Conservation (phyloP, 1,284 basidiomycete species). For the Pseudozyma sp. region DNA sequence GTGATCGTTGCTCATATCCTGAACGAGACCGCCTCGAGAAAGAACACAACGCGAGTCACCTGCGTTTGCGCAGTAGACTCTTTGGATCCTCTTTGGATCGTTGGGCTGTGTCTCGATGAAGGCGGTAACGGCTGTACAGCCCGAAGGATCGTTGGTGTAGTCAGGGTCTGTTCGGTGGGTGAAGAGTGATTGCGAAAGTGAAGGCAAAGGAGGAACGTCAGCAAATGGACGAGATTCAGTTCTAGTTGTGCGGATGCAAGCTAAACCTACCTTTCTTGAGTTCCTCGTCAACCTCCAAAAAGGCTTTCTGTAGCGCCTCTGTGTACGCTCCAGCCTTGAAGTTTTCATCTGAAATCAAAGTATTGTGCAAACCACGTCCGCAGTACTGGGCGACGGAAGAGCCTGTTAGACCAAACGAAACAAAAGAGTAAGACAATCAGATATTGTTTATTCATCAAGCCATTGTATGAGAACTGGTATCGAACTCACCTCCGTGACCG, state of each 20-base stretch:
- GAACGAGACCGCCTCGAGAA: slow-evolving; percentile 83
- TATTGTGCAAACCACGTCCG: slow-evolving; percentile 86
- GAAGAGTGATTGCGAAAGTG: not conserved
- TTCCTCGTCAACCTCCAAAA: slow-evolving; percentile 94
- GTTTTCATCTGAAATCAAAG: slow-evolving; percentile 79
- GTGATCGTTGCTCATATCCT: slow-evolving; percentile 92
- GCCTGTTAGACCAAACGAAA: slow-evolving; percentile 72
- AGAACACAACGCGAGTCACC: slow-evolving; percentile 97
- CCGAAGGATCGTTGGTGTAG: slow-evolving; percentile 90
- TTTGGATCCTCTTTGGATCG: slow-evolving; percentile 36
- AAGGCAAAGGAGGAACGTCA: not conserved
- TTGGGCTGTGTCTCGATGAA: slow-evolving; percentile 53
- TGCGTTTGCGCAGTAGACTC: slow-evolving; percentile 80
- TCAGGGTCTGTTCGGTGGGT: slow-evolving; percentile 76
- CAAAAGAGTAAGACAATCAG: not conserved
- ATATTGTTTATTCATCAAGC: not conserved
- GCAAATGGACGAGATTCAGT: not conserved
- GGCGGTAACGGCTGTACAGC: slow-evolving; percentile 94
- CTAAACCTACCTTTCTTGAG: slow-evolving; percentile 78
- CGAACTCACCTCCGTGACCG: slow-evolving; percentile 88
- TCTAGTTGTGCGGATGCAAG: not conserved
- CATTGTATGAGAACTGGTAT: not conserved
- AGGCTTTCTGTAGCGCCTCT: slow-evolving; percentile 85
- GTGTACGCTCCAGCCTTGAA: slow-evolving; percentile 81
- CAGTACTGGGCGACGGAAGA: slow-evolving; percentile 89